Conservation (phyloP, 305 asterid species). For the Fraxinus baroniana region DNA sequence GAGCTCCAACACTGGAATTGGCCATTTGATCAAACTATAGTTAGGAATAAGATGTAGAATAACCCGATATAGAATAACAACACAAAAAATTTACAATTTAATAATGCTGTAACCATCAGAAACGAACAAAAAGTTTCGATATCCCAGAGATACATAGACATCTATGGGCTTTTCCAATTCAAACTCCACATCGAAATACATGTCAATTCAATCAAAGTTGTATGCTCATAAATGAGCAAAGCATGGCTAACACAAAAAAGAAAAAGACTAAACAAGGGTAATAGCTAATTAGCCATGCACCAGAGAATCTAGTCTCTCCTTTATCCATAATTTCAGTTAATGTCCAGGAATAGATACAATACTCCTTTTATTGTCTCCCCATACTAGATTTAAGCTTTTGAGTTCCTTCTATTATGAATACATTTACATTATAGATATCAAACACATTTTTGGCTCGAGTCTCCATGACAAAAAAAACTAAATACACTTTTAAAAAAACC, state of each 20-base stretch:
- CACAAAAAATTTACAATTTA: conserved; percentile 5
- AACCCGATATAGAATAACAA: conserved; percentile 1
- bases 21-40: conserved; percentile 28
- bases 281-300: background rate
- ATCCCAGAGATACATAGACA: background rate
- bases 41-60: conserved; percentile 18
- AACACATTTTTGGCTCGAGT: background rate
- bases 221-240: background rate
- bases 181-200: background rate
- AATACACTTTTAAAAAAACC: background rate
- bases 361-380: background rate
- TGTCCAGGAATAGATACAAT: background rate
- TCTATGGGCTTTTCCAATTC: background rate
- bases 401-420: background rate
- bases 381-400: background rate
- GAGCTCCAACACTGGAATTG: conserved; percentile 57
- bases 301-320: background rate
- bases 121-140: background rate
- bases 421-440: background rate
- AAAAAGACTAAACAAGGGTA: background rate
- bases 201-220: background rate
- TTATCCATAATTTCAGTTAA: background rate
- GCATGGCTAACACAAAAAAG: background rate
- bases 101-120: background rate
- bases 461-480: background rate